Evolutionary conservation across 305 asterid genomes (phyloP).

Genomic region (Solanum hybrid): DNA sequence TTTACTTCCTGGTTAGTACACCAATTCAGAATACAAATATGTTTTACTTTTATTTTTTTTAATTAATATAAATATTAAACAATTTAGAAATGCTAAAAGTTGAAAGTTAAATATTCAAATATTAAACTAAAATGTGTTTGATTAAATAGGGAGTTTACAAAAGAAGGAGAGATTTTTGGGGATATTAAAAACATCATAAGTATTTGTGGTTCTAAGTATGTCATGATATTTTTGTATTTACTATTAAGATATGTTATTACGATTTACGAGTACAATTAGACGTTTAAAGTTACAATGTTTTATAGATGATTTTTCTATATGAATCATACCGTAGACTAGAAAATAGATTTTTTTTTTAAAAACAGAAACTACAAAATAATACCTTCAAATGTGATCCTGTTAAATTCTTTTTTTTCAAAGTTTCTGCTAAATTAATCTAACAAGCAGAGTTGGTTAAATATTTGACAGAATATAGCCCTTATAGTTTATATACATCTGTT

Average conservation of each 20-base stretch:
- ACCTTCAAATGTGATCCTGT: not conserved
- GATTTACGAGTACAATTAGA: not conserved
- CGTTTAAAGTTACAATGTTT: not conserved
- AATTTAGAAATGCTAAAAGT: not conserved
- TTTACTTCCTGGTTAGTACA: slow-evolving; percentile 10
- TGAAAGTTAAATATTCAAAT: not conserved
- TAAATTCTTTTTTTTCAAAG: not conserved
- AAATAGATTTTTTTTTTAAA: not conserved
- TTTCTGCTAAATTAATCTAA: not conserved
- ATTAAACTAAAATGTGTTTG: not conserved
- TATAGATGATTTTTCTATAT: not conserved
- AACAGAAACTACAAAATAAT: not conserved
- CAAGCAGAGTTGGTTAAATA: not conserved
- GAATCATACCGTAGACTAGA: not conserved
- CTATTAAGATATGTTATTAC: not conserved
- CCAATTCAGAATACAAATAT: not conserved
- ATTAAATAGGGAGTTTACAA: not conserved
- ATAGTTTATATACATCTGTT: not conserved
- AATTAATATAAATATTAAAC: not conserved
- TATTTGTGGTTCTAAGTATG: not conserved
- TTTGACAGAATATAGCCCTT: not conserved
- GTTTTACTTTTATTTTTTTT: not conserved
- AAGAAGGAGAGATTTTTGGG: not conserved
- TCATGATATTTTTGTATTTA: not conserved
- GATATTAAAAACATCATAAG: not conserved